These are phyloP conservation scores for Davidsoniella eucalypti DNA, from an alignment of 2,329 filamentous ascomycete genomes.

Conservation along the genomic window DNA sequence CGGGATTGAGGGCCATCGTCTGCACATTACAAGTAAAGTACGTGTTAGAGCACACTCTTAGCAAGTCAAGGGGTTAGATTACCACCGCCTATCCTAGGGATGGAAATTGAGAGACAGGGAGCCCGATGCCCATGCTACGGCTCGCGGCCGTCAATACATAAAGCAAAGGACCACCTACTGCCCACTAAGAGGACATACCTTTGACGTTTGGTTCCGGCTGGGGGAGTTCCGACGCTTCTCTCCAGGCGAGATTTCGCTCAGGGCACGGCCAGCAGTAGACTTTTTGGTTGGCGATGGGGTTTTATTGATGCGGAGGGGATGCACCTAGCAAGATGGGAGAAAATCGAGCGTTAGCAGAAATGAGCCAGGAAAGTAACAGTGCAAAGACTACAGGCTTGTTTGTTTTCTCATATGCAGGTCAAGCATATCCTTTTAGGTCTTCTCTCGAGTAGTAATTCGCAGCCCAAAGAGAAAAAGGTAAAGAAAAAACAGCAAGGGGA, in stretches of 20 bases:
- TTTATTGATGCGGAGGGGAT: slow-evolving; percentile 68
- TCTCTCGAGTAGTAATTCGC: background rate
- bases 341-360: background rate
- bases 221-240: slow-evolving; percentile 83
- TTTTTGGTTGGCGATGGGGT: slow-evolving; percentile 26
- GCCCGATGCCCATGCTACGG: background rate
- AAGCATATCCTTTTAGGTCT: too few species aligned
- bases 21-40: slow-evolving; percentile 23
- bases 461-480: background rate
- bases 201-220: slow-evolving; percentile 63
- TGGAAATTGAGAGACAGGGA: slow-evolving; percentile 13
- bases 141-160: too few species aligned
- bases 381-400: background rate
- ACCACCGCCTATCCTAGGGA: slow-evolving; percentile 13
- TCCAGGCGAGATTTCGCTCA: slow-evolving; percentile 77
- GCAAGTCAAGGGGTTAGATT: slow-evolving; percentile 5
- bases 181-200: slow-evolving; percentile 33
- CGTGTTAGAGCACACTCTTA: slow-evolving; percentile 1
- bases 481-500: slow-evolving; percentile 2
- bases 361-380: too few species aligned
- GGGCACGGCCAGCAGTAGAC: slow-evolving; percentile 40
- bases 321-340: slow-evolving; percentile 34
- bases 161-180: too few species aligned
- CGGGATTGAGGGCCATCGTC: slow-evolving; percentile 53
- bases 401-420: background rate